Evolutionary conservation across 164 flowering plant genomes (phyloP).

Genomic region (Tinospora cordifolia): DNA sequence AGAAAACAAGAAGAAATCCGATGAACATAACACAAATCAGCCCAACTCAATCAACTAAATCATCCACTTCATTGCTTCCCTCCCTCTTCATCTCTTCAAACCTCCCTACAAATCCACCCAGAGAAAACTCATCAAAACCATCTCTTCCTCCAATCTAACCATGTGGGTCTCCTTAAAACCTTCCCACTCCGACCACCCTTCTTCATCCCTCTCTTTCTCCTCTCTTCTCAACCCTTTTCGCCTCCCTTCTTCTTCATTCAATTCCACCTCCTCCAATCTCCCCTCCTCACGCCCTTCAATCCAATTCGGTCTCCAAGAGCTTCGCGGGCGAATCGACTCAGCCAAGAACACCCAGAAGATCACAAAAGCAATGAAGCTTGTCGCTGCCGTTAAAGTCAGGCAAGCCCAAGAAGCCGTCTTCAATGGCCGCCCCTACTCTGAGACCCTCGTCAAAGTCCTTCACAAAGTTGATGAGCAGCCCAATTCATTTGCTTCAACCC

Average conservation of each 20-base stretch:
- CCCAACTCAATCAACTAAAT: no score
- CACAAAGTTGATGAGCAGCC: conserved; percentile 51
- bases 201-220: conserved; percentile 33
- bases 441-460: conserved; percentile 57
- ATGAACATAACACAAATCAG: background rate
- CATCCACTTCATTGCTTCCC: no score
- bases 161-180: conserved; percentile 19
- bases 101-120: no score
- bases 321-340: conserved; percentile 50
- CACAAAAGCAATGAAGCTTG: conserved; percentile 91
- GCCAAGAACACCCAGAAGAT: conserved; percentile 82
- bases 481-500: no score
- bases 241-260: conserved; percentile 10
- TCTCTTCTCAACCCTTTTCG: conserved; percentile 23
- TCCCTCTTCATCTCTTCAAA: no score
- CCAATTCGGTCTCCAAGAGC: conserved; percentile 50
- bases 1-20: background rate
- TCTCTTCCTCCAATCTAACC: conserved; percentile 42
- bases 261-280: background rate
- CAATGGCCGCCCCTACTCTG: conserved; percentile 69
- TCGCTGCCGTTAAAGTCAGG: conserved; percentile 79
- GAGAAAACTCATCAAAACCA: no score
- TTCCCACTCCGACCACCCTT: no score
- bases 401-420: conserved; percentile 92
- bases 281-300: conserved; percentile 20